These are phyloP conservation scores for Cryptococcus maquisensis DNA, from an alignment of 1,284 basidiomycete genomes.

Conservation along the genomic window DNA sequence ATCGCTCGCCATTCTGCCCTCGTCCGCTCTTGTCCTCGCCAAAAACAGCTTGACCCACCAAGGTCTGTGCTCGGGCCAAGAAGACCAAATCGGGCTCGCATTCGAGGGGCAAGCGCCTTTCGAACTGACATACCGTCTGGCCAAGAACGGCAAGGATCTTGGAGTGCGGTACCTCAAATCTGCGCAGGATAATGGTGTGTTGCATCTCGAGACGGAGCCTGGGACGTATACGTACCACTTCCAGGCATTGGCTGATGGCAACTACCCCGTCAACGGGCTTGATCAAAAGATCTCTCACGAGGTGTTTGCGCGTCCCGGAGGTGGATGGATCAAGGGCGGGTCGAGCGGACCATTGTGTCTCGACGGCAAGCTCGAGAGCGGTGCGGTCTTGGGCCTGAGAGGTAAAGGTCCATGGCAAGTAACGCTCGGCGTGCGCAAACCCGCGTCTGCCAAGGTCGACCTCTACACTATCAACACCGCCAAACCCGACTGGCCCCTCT, in stretches of 20 bases:
- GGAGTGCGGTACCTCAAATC: conserved; percentile 70
- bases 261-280: conserved; percentile 61
- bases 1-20: conserved; percentile 30
- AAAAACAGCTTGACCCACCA: conserved; percentile 62
- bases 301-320: conserved; percentile 70
- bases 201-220: conserved; percentile 74
- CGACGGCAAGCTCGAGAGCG: conserved; percentile 50
- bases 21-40: conserved; percentile 50
- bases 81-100: conserved; percentile 73
- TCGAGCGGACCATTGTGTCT: conserved; percentile 72
- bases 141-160: conserved; percentile 52
- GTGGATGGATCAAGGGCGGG: conserved; percentile 61
- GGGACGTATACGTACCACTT: conserved; percentile 86
- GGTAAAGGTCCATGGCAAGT: conserved; percentile 87
- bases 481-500: conserved; percentile 69
- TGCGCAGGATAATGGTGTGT: conserved; percentile 72
- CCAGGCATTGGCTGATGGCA: conserved; percentile 76
- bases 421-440: conserved; percentile 66
- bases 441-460: conserved; percentile 63
- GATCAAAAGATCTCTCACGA: conserved; percentile 71
- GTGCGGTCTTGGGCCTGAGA: conserved; percentile 63
- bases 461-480: conserved; percentile 57
- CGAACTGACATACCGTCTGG: conserved; percentile 59
- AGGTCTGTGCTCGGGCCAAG: conserved; percentile 73
- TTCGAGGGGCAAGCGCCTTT: conserved; percentile 79